A percentile compares a stretch with the other conserved stretches of the same genome.
phyloP scores from a whole-genome alignment of 2,329 filamentous ascomycete genomes.

The Fusarium sacchari region DNA sequence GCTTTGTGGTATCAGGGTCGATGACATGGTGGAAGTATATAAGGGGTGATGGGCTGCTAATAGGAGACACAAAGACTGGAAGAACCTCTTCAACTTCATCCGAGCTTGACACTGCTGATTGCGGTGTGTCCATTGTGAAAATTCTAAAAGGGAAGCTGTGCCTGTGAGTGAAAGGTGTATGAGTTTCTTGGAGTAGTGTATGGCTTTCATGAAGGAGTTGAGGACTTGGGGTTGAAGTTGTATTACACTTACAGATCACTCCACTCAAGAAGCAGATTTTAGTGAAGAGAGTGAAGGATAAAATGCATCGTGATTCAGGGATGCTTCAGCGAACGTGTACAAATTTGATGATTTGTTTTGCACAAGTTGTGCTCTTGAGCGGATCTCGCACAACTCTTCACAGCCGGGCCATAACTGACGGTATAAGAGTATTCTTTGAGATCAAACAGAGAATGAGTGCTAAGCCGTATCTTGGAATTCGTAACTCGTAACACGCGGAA shows the following conservation, averaged over 20 bases:
- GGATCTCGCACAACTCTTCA: neutral
- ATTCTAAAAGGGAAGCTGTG: neutral
- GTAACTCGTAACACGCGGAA: neutral
- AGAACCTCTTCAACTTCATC: slow-evolving; percentile 8
- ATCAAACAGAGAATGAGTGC: neutral
- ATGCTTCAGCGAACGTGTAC: neutral
- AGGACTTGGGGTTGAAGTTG: neutral
- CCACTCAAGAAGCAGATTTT: neutral
- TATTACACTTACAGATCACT: slow-evolving; percentile 2
- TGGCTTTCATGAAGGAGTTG: slow-evolving; percentile 1
- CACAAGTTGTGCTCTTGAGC: neutral
- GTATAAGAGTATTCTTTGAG: neutral
- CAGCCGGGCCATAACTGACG: neutral
- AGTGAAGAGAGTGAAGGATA: neutral
- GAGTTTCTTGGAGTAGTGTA: neutral
- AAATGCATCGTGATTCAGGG: slow-evolving; percentile 11
- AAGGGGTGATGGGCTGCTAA: slow-evolving; percentile 15
- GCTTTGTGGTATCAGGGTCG: slow-evolving; percentile 34
- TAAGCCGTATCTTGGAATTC: neutral
- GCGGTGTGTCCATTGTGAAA: neutral
- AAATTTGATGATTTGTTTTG: too few relatives aligned
- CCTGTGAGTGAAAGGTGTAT: slow-evolving; percentile 4
- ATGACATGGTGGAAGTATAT: slow-evolving; percentile 50
- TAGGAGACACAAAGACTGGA: slow-evolving; percentile 38
- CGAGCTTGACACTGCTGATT: slow-evolving; percentile 7